Percentiles rank a stretch among this genome's conserved stretches.
phyloP scores from a whole-genome alignment of 176 grass and related monocot species.

The Thinopyrum elongatum region DNA sequence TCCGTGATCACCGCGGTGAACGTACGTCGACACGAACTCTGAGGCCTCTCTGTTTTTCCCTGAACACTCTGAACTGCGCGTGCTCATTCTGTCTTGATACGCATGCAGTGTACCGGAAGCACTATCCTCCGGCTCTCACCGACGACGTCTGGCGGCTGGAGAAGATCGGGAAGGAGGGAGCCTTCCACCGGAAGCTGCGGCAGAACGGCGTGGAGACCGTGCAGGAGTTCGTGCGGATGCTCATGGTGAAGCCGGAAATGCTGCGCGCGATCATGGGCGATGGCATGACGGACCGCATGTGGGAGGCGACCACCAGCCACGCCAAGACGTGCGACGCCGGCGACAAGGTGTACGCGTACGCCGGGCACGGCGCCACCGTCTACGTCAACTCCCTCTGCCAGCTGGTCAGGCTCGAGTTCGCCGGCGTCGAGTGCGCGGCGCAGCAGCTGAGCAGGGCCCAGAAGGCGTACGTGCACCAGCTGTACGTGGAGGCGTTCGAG shows the following conservation, averaged over 20 bases:
- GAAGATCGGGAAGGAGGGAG: constrained; percentile 73
- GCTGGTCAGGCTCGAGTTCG: constrained; percentile 20
- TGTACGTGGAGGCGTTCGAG: constrained; percentile 45
- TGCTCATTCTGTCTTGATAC: neutral
- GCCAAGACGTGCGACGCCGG: constrained; percentile 51
- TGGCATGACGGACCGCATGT: constrained; percentile 83
- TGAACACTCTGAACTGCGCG: neutral
- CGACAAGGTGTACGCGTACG: constrained; percentile 51
- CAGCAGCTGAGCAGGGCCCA: constrained; percentile 36
- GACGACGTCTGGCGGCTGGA: constrained; percentile 92
- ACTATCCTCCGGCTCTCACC: constrained; percentile 59
- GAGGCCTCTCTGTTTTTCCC: neutral
- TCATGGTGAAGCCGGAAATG: constrained; percentile 14
- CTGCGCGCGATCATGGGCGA: constrained; percentile 69
- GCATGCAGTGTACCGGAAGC: constrained; percentile 72
- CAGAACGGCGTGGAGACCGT: constrained; percentile 29
- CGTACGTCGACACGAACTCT: constrained; percentile 26
- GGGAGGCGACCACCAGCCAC: constrained; percentile 56
- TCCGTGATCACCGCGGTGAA: constrained; percentile 89
- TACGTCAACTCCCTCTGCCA: constrained; percentile 51
- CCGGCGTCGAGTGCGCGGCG: neutral
- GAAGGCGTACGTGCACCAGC: constrained; percentile 25
- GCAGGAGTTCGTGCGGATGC: constrained; percentile 60
- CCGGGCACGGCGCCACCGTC: constrained; percentile 23
- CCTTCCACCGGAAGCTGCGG: constrained; percentile 65